phyloP scores from a whole-genome alignment of 75 land plant species.

The Selaginella tamariscina region DNA sequence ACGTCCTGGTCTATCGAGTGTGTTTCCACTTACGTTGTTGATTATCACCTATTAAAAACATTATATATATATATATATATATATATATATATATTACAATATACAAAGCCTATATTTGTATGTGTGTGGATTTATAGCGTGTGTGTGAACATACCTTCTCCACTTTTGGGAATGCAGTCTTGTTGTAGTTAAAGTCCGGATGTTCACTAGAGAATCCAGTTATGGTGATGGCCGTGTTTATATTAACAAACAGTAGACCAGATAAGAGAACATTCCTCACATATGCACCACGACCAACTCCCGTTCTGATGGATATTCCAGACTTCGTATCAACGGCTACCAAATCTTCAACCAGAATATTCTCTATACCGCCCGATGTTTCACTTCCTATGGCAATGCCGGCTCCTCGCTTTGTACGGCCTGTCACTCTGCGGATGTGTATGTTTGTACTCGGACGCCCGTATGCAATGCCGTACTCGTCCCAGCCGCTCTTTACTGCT shows the following conservation, averaged over 20 bases:
- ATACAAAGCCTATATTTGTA: no score
- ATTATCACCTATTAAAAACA: no score
- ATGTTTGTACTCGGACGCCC: slow-evolving; percentile 60
- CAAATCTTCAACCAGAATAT: slow-evolving; percentile 37
- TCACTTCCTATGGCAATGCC: slow-evolving; percentile 84
- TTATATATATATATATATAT: no score
- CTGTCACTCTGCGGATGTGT: slow-evolving; percentile 34
- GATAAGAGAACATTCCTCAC: slow-evolving; percentile 41
- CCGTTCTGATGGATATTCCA: slow-evolving; percentile 54
- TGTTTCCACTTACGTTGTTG: background rate
- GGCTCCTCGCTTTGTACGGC: slow-evolving; percentile 30
- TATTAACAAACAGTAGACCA: slow-evolving; percentile 34
- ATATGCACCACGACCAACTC: slow-evolving; percentile 53
- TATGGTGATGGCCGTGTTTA: slow-evolving; percentile 26
- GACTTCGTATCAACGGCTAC: slow-evolving; percentile 27
- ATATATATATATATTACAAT: no score
- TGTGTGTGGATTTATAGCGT: no score
- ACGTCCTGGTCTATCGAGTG: background rate
- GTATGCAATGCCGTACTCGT: slow-evolving; percentile 77
- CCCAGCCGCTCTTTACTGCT: background rate
- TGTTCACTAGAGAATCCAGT: background rate
- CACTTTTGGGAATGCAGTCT: background rate
- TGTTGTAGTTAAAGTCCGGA: background rate
- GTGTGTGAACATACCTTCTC: no score
- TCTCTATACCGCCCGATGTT: slow-evolving; percentile 76